A percentile compares a stretch with the other conserved stretches of the same genome.
Conservation (phyloP, 176 grass and related monocot genomes). For the Musa schizocarpa region DNA sequence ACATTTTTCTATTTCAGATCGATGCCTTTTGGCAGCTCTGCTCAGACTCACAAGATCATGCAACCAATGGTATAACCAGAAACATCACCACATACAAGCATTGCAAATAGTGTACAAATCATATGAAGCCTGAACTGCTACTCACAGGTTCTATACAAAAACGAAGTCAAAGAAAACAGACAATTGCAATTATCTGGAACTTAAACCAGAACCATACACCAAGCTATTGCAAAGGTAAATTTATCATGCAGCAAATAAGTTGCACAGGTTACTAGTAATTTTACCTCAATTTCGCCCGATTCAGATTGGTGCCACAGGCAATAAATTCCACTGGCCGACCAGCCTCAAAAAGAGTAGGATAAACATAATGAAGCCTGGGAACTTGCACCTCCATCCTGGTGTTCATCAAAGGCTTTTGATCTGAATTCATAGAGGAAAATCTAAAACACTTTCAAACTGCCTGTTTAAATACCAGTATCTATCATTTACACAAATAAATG, state of each 20-base stretch:
- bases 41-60: no score
- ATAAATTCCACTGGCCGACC: conserved; percentile 60
- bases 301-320: conserved; percentile 70
- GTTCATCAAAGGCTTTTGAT: conserved; percentile 62
- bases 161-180: neutral
- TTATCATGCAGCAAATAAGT: neutral
- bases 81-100: no score
- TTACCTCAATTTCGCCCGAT: conserved; percentile 74
- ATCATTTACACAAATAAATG: no score
- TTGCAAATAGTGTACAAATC: no score
- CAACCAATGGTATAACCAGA: no score
- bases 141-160: neutral
- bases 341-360: conserved; percentile 74
- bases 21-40: no score
- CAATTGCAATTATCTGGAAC: neutral
- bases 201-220: neutral
- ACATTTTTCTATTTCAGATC: no score
- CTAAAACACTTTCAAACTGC: no score
- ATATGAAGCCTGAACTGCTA: no score
- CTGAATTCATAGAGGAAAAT: conserved; percentile 20
- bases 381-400: conserved; percentile 57
- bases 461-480: no score
- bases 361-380: conserved; percentile 76
- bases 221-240: neutral
- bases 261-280: neutral